A percentile compares a stretch with the other conserved stretches of the same genome.
Conservation (phyloP, 805 yeast species). For the Candida yuanshanica region DNA sequence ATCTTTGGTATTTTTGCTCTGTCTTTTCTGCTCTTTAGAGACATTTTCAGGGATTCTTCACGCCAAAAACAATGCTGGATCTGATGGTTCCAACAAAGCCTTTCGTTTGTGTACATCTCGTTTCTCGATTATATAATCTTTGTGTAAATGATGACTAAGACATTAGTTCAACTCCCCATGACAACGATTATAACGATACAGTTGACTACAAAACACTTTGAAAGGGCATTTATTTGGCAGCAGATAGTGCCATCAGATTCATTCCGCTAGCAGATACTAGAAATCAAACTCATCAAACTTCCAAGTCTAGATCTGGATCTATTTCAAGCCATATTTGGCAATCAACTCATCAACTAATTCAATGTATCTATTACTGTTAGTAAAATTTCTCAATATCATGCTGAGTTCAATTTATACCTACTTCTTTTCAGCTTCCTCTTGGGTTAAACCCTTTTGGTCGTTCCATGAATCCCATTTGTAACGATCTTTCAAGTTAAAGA, state of each 20-base stretch:
- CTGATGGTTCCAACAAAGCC: too few species aligned
- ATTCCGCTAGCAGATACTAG: too few species aligned
- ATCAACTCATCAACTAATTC: constrained; percentile 59
- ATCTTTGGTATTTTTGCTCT: neutral
- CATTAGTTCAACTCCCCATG: too few species aligned
- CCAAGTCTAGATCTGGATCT: neutral
- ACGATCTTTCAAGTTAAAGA: constrained; percentile 90
- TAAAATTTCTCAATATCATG: neutral
- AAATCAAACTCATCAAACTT: neutral
- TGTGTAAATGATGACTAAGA: too few species aligned
- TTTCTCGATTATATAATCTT: too few species aligned
- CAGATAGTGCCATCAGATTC: too few species aligned
- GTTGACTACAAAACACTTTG: too few species aligned
- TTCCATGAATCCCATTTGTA: constrained; percentile 99
- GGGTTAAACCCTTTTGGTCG: constrained; percentile 74
- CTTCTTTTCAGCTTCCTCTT: constrained; percentile 86
- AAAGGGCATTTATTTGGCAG: too few species aligned
- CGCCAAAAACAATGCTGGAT: too few species aligned
- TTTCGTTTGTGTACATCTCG: too few species aligned
- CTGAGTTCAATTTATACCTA: constrained; percentile 20
- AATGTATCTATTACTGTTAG: constrained; percentile 38
- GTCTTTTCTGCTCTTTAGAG: neutral
- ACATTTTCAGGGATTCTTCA: too few species aligned
- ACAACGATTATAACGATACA: too few species aligned
- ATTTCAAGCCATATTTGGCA: constrained; percentile 39